Evolutionary conservation across 164 flowering plant species (phyloP).

Genomic region (Pachysandra terminalis): DNA sequence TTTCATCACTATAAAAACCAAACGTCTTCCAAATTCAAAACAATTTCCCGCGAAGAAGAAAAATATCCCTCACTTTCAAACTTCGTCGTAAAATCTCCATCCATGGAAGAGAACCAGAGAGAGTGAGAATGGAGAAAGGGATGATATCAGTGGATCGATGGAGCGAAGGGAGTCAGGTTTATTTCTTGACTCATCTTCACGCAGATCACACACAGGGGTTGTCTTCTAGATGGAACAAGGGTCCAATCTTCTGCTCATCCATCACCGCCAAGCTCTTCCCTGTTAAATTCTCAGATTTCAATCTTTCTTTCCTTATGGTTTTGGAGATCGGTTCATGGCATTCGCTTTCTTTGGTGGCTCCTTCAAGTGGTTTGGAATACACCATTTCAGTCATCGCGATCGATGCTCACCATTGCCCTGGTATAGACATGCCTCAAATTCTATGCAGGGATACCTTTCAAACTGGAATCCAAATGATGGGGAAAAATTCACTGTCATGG

Average conservation of each 20-base stretch:
- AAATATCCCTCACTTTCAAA: neutral
- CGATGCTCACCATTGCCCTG: constrained; percentile 90
- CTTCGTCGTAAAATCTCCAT: neutral
- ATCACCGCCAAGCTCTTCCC: constrained; percentile 79
- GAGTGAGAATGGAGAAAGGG: constrained; percentile 53
- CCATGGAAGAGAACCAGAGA: neutral
- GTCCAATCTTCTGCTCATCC: constrained; percentile 76
- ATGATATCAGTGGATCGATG: constrained; percentile 64
- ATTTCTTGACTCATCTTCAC: constrained; percentile 87
- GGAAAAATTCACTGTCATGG: too few relatives aligned
- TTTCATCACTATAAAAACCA: neutral
- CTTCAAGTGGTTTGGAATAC: constrained; percentile 33
- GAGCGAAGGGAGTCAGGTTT: constrained; percentile 56
- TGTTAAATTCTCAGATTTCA: constrained; percentile 54
- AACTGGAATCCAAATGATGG: too few relatives aligned
- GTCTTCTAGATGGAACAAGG: constrained; percentile 54
- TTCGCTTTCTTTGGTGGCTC: constrained; percentile 45
- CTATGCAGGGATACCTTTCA: too few relatives aligned
- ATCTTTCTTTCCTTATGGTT: constrained; percentile 58
- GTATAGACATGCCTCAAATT: too few relatives aligned
- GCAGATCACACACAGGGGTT: constrained; percentile 81
- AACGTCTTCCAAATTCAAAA: neutral
- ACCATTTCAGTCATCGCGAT: constrained; percentile 50
- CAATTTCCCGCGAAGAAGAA: neutral
- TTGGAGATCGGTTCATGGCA: constrained; percentile 50